Evolutionary conservation across 805 yeast genomes (phyloP).

Genomic region (Danielia oregonensis): DNA sequence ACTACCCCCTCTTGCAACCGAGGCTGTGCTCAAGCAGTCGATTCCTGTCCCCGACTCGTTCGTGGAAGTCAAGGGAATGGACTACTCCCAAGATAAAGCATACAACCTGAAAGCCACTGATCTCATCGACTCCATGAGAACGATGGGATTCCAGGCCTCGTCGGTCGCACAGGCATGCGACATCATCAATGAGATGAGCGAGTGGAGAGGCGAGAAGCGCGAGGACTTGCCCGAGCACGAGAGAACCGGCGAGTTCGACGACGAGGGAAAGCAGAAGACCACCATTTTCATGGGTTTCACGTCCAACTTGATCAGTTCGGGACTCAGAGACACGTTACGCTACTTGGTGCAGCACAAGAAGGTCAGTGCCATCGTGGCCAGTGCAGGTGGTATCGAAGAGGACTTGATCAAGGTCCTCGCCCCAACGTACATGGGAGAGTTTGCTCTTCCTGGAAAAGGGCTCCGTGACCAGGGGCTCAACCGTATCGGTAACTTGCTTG

Average conservation of each 20-base stretch:
- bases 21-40: slow-evolving; percentile 86
- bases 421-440: slow-evolving; percentile 94
- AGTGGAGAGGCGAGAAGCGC: slow-evolving; percentile 83
- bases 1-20: slow-evolving; percentile 73
- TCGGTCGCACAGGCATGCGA: slow-evolving; percentile 86
- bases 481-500: slow-evolving; percentile 94
- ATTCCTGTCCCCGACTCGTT: slow-evolving; percentile 81
- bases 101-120: slow-evolving; percentile 76
- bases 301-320: slow-evolving; percentile 92
- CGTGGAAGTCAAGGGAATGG: slow-evolving; percentile 80
- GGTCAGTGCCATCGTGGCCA: slow-evolving; percentile 93
- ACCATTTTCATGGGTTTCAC: slow-evolving; percentile 96
- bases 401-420: slow-evolving; percentile 95
- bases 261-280: slow-evolving; percentile 71
- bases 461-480: slow-evolving; percentile 95
- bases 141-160: slow-evolving; percentile 97
- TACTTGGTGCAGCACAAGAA: slow-evolving; percentile 89
- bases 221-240: slow-evolving; percentile 66
- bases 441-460: slow-evolving; percentile 70
- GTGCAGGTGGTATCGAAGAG: slow-evolving; percentile 98
- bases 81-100: slow-evolving; percentile 76
- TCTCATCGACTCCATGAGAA: slow-evolving; percentile 76
- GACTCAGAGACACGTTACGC: slow-evolving; percentile 85
- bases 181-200: slow-evolving; percentile 86
- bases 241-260: slow-evolving; percentile 71